Percentiles rank a stretch among this genome's conserved stretches.
Conservation (phyloP, 1,139 yeast genomes). For the Magnusiomyces paraingens region DNA sequence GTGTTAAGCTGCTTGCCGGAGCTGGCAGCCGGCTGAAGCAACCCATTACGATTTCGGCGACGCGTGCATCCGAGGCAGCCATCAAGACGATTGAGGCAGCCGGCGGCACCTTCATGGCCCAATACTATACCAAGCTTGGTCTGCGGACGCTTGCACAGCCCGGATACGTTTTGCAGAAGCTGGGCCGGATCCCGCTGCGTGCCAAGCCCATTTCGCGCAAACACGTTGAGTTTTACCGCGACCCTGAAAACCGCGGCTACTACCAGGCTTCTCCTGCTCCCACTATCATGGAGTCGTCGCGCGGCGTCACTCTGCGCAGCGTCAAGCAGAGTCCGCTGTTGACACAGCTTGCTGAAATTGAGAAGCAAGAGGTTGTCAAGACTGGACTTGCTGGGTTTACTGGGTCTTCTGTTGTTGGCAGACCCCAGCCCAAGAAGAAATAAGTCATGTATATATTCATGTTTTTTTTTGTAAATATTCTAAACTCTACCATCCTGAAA, state of each 20-base stretch:
- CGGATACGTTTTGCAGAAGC: constrained; percentile 54
- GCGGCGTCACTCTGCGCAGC: constrained; percentile 13
- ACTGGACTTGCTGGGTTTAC: constrained; percentile 19
- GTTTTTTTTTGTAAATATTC: background rate
- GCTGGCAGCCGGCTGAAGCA: constrained; percentile 53
- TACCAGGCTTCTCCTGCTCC: constrained; percentile 38
- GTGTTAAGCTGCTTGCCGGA: constrained; percentile 72
- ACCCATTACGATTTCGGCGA: constrained; percentile 63
- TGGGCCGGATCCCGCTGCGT: constrained; percentile 74
- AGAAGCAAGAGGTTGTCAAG: constrained; percentile 20
- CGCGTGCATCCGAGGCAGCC: constrained; percentile 71
- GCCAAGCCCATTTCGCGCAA: constrained; percentile 84
- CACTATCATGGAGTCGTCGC: constrained; percentile 24
- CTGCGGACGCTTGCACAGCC: constrained; percentile 76
- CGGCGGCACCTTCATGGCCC: constrained; percentile 70
- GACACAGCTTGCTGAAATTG: constrained; percentile 24
- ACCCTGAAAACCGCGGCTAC: constrained; percentile 70
- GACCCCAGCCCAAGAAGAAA: constrained; percentile 10
- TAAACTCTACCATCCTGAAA: constrained; percentile 24
- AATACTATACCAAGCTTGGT: constrained; percentile 59
- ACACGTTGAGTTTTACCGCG: constrained; percentile 72
- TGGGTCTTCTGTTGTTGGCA: constrained; percentile 9
- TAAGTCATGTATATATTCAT: background rate
- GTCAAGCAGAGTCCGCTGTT: constrained; percentile 28
- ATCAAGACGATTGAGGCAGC: constrained; percentile 62